Base-by-base conservation (phyloP, 1,284 basidiomycete species). In the Apiotrichum sp. region DNA sequence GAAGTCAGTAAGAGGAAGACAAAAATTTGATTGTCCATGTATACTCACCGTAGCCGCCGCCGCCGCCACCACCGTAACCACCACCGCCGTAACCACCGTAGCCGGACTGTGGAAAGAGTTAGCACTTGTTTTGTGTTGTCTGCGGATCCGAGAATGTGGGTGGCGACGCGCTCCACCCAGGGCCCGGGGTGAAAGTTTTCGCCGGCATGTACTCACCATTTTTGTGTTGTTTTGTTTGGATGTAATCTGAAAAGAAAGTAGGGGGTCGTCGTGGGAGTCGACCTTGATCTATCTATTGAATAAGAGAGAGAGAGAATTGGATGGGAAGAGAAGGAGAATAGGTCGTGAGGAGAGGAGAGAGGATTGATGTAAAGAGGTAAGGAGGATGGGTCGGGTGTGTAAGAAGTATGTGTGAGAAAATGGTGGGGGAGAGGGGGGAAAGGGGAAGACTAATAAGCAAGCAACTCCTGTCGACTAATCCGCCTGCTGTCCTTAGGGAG, bases 51-150 rank as follows among this genome's bases (percentile, higher is more conserved):
- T 22, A 22, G 22, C 22, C 22, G 22, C 22, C 22, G 22, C 22
- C 22, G 22, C 22, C 22, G 22, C 22, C 22, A 22, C 22, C 22
- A 49, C 68, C 56, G 50, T 59, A 64, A 43, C 66, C 65, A 54
- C 69, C 67, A 43, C 68, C 65, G 52, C 68, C 56, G 53, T 62
- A 65, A 49, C 66, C 65, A 55, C 67, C 66, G 44, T 69, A 70
- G 67, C 71, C 68, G 61, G 67, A 69, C 67, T 68, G 60, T 8
- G 7, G 14, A 33, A 22, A 34, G 14, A 35, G 51, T 40, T 22
- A 51, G 49, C 22, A 22, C 22, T 31, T 47, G 45, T 39, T 36
- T 31, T 44, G 33, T 38, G 13, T 6, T n/a, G 40, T 41, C 1
- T n/a, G 41, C 4, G 48, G 39, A 49, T 41, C 6, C 10, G n/a